These are phyloP conservation scores for Eucalyptus polybractea DNA, from an alignment of 345 rosid genomes.

Conservation along the genomic window DNA sequence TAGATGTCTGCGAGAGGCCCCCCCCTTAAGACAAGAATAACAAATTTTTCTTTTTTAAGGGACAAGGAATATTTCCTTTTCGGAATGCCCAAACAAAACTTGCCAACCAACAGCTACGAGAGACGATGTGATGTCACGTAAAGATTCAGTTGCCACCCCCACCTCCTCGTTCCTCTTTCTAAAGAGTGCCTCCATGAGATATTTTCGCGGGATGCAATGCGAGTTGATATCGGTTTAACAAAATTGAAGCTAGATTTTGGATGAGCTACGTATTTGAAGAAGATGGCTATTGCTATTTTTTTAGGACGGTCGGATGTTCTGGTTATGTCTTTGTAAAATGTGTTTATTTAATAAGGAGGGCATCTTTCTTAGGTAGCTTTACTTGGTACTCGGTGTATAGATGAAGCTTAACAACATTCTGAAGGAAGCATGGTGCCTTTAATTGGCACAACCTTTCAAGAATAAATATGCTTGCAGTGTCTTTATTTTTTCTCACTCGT, in stretches of 20 bases:
- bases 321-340: neutral
- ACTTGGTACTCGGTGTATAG: neutral
- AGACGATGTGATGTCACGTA: neutral
- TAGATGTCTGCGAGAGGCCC: neutral
- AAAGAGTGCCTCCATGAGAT: neutral
- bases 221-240: neutral
- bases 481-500: neutral
- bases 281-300: neutral
- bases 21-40: neutral
- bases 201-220: neutral
- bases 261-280: neutral
- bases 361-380: neutral
- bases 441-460: neutral
- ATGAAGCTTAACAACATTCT: neutral
- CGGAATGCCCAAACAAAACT: neutral
- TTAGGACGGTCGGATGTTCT: neutral
- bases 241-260: neutral
- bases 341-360: neutral
- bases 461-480: neutral
- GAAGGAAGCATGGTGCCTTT: neutral
- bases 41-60: neutral
- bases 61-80: neutral
- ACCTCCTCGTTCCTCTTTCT: neutral
- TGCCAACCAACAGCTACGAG: neutral
- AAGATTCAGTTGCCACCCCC: neutral